Percentiles rank a stretch among this genome's conserved stretches.
Evolutionary conservation across 768 basidiomycete genomes (phyloP).

Genomic region (Hericium rajendrae): DNA sequence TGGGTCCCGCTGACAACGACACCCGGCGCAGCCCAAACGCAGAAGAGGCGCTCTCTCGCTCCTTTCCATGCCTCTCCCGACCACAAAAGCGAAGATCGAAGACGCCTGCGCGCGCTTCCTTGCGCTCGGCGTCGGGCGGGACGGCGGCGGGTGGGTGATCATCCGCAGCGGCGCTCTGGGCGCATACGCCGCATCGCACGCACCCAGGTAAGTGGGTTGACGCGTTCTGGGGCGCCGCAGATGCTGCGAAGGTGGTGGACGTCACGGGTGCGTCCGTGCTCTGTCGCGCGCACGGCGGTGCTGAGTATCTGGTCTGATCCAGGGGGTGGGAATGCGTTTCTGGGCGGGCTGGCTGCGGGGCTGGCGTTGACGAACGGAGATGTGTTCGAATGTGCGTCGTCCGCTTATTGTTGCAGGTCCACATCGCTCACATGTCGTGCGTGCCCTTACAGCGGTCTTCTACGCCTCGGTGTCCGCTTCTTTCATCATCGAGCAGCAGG

Average conservation of each 20-base stretch:
- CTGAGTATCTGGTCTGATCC: too few species aligned
- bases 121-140: constrained; percentile 43
- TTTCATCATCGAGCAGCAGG: constrained; percentile 73
- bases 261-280: constrained; percentile 54
- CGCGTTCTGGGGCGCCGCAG: constrained; percentile 56
- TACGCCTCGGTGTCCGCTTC: constrained; percentile 77
- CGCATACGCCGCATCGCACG: constrained; percentile 47
- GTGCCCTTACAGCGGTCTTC: constrained; percentile 40
- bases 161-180: constrained; percentile 71
- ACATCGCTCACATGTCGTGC: too few species aligned
- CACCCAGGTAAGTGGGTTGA: constrained; percentile 51
- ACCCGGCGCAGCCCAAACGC: constrained; percentile 58
- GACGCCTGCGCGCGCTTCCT: constrained; percentile 56
- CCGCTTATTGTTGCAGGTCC: too few species aligned
- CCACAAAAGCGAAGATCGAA: constrained; percentile 48
- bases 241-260: constrained; percentile 52
- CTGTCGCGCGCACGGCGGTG: background rate
- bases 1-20: background rate
- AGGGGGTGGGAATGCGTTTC: constrained; percentile 50
- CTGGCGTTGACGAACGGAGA: constrained; percentile 45
- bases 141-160: constrained; percentile 48
- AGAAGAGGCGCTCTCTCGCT: constrained; percentile 68
- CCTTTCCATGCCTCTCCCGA: constrained; percentile 42
- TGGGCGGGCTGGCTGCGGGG: constrained; percentile 78
- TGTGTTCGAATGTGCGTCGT: constrained; percentile 50